Evolutionary conservation across 176 grass and related monocot species (phyloP), one percentile per base, ranked within the genome.

Genomic region (Aechmea fasciata): DNA sequence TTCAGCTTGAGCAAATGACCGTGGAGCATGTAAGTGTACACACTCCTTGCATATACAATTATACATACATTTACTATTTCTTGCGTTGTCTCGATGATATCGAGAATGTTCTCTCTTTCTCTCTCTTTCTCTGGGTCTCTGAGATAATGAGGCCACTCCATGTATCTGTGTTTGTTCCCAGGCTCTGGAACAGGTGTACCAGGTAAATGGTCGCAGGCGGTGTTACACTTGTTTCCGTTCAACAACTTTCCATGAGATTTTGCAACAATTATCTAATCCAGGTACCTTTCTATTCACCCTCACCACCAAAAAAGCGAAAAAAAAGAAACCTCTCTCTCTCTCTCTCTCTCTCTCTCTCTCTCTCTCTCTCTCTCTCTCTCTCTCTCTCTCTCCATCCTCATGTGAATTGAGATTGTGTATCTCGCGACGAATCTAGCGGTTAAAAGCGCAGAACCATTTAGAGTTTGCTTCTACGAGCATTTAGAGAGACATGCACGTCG

Each of bases 161-260:
- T 51, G 62, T 59, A 49, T 14, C 14, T 26, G 22, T 64, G 65
- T 75, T 64, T 64, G 65, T 75, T 64, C 54, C 54, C 70, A 85
- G 87, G 87, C 83, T 61, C 75, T 90, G 73, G 83, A 90, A 68
- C 73, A 77, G 51, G 79, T 83, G 23, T 85, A 85, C 67, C 79
- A 83, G 65, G 79, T 85, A 73, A 82, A 85, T 73, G 87, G 87
- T 5, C 76, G 72, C 61, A 79, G 79, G 57, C 76, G 70, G 22
- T 85, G 87, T 13, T 51, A 66, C 68, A 85, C 87, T 23, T 90
- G 87, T 67, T 74, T 73, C n/a, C 71, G 74, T 29, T 85, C 79
- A 19, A 85, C 68, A 77, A 72, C 73, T 23, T 74, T 90, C 28
- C 73, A 73, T 23, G 83, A 90, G 63, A 50, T 85, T 20, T 63